Evolutionary conservation across 164 flowering plant species (phyloP), one percentile per base, ranked within the genome.

Genomic region (Macadamia integrifolia): DNA sequence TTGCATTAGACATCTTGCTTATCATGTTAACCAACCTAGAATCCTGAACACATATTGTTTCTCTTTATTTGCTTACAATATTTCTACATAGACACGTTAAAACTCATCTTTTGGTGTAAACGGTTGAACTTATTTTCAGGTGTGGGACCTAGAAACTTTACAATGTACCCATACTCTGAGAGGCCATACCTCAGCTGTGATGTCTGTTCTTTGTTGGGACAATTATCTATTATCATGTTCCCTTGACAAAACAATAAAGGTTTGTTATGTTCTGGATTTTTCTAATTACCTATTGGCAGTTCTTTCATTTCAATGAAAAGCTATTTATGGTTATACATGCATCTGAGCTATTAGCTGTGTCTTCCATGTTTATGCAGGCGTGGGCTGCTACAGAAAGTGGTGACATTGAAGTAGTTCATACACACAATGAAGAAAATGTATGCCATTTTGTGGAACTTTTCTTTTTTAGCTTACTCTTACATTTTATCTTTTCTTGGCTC

Each of bases 401-500:
- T 15, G 84, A 74, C 68, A 77, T 90, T 86, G 96, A 90, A 86
- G 97, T 88, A 35, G 89, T 92, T 18, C 92, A 88, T 60, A 89
- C 94, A 11, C 99, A 92, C 76, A 84, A 64, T 1, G 99, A 90
- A 78, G 97, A 94, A 60, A 82, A 88, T 79, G 99, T 90, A 88
- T 43, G 93, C 63, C 44, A 48, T 56, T 23, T 35, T 72, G 29
- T 43, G 17, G 9, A 30, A 17, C 61, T 67, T 6, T 23, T 23
- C 23, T 29, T 30, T 9, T 64, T 46, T 31, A 46, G 50, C 50
- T 35, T 35, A 35, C 40, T 35, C 40, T 35, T 35, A 2, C 5
- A 35, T 35, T 35, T 23, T 23, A 0, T 23, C 23, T 23, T 23
- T 23, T 23, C 23, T 23, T 23, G 23, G 23, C 23, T 23, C 0